Evolutionary conservation across 2,329 filamentous ascomycete genomes (phyloP).

Genomic region (Fusarium sororula): DNA sequence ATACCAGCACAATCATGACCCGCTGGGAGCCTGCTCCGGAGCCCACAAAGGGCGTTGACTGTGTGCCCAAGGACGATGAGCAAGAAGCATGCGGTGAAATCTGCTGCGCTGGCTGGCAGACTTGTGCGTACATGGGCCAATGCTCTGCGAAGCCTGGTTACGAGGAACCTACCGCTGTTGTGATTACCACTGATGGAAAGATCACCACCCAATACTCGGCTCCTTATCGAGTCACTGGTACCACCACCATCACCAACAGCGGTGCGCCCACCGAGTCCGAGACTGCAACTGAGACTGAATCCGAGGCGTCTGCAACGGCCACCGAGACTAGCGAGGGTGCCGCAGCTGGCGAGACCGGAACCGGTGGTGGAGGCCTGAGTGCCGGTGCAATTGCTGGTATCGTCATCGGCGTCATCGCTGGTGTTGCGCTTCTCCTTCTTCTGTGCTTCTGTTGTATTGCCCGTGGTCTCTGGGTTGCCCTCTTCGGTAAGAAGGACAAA

Average conservation of each 20-base stretch:
- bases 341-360: slow-evolving; percentile 42
- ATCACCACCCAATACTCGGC: slow-evolving; percentile 65
- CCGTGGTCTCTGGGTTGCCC: slow-evolving; percentile 67
- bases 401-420: slow-evolving; percentile 76
- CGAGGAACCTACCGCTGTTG: slow-evolving; percentile 52
- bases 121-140: slow-evolving; percentile 67
- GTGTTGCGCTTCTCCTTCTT: slow-evolving; percentile 71
- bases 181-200: slow-evolving; percentile 56
- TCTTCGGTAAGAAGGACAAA: slow-evolving; percentile 67
- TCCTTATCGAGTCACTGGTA: slow-evolving; percentile 62
- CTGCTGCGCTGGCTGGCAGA: slow-evolving; percentile 76
- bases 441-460: slow-evolving; percentile 80
- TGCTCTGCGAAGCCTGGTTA: slow-evolving; percentile 65
- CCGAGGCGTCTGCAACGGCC: slow-evolving; percentile 62
- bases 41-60: slow-evolving; percentile 56
- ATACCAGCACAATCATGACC: slow-evolving; percentile 67
- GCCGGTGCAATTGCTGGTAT: slow-evolving; percentile 82
- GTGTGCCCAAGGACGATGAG: slow-evolving; percentile 60
- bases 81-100: slow-evolving; percentile 72
- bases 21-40: slow-evolving; percentile 56
- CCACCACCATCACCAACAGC: slow-evolving; percentile 63
- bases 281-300: slow-evolving; percentile 59
- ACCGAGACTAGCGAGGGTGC: slow-evolving; percentile 53
- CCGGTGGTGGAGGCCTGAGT: slow-evolving; percentile 61
- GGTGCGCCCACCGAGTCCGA: slow-evolving; percentile 59